Base-by-base conservation (phyloP, 176 grass and related monocot genomes). In the Rhynchospora pubera region DNA sequence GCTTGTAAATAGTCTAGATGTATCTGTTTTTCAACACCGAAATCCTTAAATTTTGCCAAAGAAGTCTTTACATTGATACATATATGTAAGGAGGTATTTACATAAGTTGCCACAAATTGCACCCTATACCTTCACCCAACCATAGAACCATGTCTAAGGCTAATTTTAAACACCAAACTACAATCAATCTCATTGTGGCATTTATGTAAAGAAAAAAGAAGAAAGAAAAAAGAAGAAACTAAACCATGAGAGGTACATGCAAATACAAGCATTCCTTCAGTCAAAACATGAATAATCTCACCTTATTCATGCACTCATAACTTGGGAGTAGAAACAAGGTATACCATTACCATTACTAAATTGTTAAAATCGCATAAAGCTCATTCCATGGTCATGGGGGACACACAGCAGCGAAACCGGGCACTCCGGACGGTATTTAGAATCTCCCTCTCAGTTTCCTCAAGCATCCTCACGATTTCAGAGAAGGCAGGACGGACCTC, bases 401-500 rank as follows among this genome's bases (percentile, higher is more conserved):
- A 87, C 16, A 89, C 89, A 57, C 92, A 94, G 64, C 92, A 94
- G 32, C 92, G 89, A 82, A 94, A 94, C 28, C 92, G 89, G 11
- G 92, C 92, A 57, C 83, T 94, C 18, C 92, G 92, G 32, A 94
- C 85, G 15, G 58, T 88, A 63, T 74, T 88, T 13, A 94, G 18
- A 21, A 94, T 82, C 61, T 91, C 92, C 62, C 68, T 83, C 83
- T 94, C 92, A 0, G 85, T 90, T 51, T 21, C 83, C 61, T 94
- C 87, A 45, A 94, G 87, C 87, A 94, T 91, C n/a, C 18, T 47
- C 18, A 94, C 89, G 1, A 94, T 79, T 84, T 94, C 92, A 0
- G 84, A 34, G 50, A 94, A 94, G 10, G 89, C 57, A 0, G 92
- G 92, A 0, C 92, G 87, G 2, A 88, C 68, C 23, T 94, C 87